Percentiles rank a stretch among this genome's conserved stretches.
Conservation (phyloP, 2,329 filamentous ascomycete genomes). For the Aspergillus novoparasiticus region DNA sequence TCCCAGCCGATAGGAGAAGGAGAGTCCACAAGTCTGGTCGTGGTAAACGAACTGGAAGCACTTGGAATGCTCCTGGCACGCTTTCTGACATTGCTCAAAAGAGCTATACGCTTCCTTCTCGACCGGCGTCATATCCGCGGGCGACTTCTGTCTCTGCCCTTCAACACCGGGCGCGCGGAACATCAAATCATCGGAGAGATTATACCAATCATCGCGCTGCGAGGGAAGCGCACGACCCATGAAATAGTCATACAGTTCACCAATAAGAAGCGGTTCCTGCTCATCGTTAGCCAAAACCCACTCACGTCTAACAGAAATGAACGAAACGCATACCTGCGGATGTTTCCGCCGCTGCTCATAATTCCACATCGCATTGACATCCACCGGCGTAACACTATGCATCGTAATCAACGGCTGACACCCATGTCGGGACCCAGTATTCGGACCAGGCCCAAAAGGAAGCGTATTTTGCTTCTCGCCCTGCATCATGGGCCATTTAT, state of each 20-base stretch:
- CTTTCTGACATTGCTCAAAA: constrained; percentile 51
- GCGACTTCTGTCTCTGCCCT: constrained; percentile 34
- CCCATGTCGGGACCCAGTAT: constrained; percentile 47
- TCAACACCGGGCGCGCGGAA: constrained; percentile 31
- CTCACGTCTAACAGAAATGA: background rate
- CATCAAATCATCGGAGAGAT: constrained; percentile 52
- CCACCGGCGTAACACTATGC: constrained; percentile 58
- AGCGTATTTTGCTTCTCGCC: constrained; percentile 58
- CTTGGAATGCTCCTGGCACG: constrained; percentile 44
- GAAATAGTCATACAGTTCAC: constrained; percentile 54
- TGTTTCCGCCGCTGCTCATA: constrained; percentile 52
- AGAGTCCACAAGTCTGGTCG: constrained; percentile 14
- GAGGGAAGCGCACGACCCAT: constrained; percentile 42
- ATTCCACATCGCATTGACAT: constrained; percentile 55
- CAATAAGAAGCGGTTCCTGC: constrained; percentile 50
- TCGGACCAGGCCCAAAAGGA: constrained; percentile 39
- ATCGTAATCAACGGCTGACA: constrained; percentile 61
- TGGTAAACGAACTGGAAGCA: constrained; percentile 40
- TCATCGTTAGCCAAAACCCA: background rate
- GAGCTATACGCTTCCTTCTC: constrained; percentile 50
- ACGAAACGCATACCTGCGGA: constrained; percentile 10
- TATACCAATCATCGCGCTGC: constrained; percentile 55
- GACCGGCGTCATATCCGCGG: constrained; percentile 41
- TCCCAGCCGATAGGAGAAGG: constrained; percentile 16
- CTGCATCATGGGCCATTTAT: constrained; percentile 55